Conservation (phyloP, 352 stramenopile genomes). For the Phytophthora gonapodyides region DNA sequence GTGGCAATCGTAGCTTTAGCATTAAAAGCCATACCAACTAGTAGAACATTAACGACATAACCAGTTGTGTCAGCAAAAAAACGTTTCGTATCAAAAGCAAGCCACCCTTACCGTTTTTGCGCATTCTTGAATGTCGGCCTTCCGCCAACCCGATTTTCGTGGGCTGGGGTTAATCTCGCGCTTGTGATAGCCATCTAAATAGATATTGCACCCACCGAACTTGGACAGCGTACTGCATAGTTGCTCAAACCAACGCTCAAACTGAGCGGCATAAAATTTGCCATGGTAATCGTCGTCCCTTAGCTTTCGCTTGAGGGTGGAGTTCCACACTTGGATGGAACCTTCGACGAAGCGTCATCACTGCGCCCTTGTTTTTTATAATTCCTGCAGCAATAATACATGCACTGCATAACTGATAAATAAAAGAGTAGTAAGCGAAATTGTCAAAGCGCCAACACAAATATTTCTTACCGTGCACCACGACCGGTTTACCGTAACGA, state of each 20-base stretch:
- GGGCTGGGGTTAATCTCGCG: not conserved
- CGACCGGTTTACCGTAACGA: slow-evolving; percentile 12
- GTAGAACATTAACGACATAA: too few species aligned
- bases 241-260: slow-evolving; percentile 6
- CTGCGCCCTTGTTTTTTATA: not conserved
- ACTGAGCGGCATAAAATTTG: slow-evolving; percentile 8
- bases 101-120: too few species aligned
- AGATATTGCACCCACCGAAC: slow-evolving; percentile 7
- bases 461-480: slow-evolving; percentile 6
- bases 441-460: too few species aligned
- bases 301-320: slow-evolving; percentile 5
- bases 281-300: slow-evolving; percentile 9
- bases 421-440: too few species aligned
- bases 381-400: slow-evolving; percentile 14
- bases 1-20: too few species aligned
- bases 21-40: too few species aligned
- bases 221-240: not conserved
- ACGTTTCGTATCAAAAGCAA: too few species aligned
- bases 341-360: slow-evolving; percentile 2
- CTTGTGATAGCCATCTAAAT: slow-evolving; percentile 13
- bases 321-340: slow-evolving; percentile 8
- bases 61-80: too few species aligned
- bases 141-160: too few species aligned
- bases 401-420: not conserved
- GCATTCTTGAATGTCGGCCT: too few species aligned